phyloP scores from a whole-genome alignment of 2,329 filamentous ascomycete genomes.

The Phialemoniopsis sp. region DNA sequence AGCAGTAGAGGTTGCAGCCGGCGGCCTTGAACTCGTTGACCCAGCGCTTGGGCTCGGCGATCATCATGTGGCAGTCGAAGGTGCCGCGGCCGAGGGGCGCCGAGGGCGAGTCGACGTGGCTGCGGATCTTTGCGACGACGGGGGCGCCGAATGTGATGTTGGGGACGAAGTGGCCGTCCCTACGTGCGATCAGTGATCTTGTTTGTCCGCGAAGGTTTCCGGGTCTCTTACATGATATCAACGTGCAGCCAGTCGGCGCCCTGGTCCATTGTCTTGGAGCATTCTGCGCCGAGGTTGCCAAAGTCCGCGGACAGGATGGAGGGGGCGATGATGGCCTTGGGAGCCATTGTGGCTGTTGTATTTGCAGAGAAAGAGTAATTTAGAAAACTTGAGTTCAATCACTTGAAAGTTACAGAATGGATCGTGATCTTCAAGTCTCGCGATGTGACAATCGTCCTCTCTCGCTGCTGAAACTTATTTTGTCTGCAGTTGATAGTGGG shows the following conservation, averaged over 20 bases:
- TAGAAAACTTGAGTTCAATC: no score
- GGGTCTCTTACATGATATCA: conserved; percentile 68
- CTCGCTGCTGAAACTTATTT: no score
- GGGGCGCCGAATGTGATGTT: conserved; percentile 97
- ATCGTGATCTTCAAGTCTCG: no score
- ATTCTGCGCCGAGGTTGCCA: conserved; percentile 80
- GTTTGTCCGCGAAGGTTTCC: no score
- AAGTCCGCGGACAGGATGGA: conserved; percentile 99
- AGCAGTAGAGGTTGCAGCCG: conserved; percentile 98
- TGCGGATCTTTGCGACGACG: conserved; percentile 89
- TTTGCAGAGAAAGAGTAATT: no score
- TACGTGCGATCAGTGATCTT: conserved; percentile 21
- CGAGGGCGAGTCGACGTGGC: conserved; percentile 70
- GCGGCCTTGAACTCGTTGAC: conserved; percentile 91
- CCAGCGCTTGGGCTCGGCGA: conserved; percentile 98
- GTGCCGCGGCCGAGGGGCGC: conserved; percentile 75
- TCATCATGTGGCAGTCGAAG: conserved; percentile 99
- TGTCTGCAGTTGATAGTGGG: no score
- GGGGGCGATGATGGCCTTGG: conserved; percentile 89
- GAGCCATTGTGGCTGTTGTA: conserved; percentile 62
- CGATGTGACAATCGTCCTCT: no score
- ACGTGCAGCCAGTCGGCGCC: conserved; percentile 93
- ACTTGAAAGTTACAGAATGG: no score
- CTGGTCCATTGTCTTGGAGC: conserved; percentile 77
- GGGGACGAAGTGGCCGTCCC: conserved; percentile 98